Evolutionary conservation across 164 flowering plant genomes (phyloP).

Genomic region (Kalanchoe fedtschenkoi): DNA sequence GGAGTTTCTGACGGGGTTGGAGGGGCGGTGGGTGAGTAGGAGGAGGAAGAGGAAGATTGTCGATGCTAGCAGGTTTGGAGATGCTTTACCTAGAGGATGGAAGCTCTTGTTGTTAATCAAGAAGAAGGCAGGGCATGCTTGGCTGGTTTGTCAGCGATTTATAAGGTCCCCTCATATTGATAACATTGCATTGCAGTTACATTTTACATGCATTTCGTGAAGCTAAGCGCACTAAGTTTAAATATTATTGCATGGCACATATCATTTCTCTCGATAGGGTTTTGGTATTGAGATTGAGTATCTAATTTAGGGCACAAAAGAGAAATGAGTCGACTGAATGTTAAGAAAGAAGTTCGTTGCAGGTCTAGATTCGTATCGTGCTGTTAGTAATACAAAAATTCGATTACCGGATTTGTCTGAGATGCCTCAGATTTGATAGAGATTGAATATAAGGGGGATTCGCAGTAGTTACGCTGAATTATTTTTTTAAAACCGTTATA

Average conservation of each 20-base stretch:
- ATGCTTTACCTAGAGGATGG: conserved; percentile 62
- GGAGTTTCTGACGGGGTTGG: conserved; percentile 39
- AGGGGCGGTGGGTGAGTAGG: conserved; percentile 61
- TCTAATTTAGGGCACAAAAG: not conserved
- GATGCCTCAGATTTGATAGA: not conserved
- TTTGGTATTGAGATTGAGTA: too few species aligned
- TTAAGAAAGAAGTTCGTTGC: not conserved
- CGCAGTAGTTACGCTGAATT: not conserved
- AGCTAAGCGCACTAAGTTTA: not conserved
- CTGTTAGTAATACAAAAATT: not conserved
- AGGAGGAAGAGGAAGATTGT: conserved; percentile 76
- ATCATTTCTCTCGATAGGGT: not conserved
- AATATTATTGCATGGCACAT: not conserved
- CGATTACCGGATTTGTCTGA: not conserved
- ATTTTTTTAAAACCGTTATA: not conserved
- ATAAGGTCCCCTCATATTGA: conserved; percentile 39
- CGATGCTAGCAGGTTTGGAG: conserved; percentile 52
- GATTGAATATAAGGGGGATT: not conserved
- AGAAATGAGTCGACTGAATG: not conserved
- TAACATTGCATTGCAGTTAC: not conserved
- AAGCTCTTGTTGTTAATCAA: conserved; percentile 49
- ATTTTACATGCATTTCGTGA: not conserved
- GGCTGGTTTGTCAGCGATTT: conserved; percentile 51
- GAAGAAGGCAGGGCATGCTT: conserved; percentile 42
- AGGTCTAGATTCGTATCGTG: not conserved